Conservation (phyloP, 495 filamentous ascomycete genomes). For the Penicillium bialowiezense region DNA sequence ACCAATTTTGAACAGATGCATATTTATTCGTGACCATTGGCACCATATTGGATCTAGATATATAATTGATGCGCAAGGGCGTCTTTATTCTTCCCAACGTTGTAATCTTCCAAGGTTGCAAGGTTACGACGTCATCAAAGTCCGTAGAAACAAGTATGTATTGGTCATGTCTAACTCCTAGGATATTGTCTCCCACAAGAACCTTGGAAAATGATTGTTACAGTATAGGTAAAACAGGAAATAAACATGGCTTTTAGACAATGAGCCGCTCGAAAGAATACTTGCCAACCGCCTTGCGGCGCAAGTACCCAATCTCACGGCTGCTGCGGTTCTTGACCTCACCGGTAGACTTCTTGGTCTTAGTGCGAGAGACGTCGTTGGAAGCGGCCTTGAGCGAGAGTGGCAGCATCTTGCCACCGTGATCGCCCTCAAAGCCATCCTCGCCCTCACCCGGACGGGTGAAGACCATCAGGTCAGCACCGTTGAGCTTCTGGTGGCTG, state of each 20-base stretch:
- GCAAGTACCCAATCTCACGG: conserved; percentile 69
- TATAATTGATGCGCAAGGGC: not conserved
- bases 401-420: conserved; percentile 49
- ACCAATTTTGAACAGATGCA: no score
- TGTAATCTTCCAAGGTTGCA: no score
- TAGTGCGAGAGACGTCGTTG: conserved; percentile 54
- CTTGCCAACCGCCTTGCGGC: conserved; percentile 67
- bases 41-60: not conserved
- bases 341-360: conserved; percentile 42
- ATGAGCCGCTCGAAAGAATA: conserved; percentile 76
- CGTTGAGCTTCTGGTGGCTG: conserved; percentile 42
- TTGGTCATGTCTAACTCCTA: conserved; percentile 22
- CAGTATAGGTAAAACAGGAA: conserved; percentile 24
- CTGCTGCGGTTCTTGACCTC: conserved; percentile 60
- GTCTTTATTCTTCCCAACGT: no score
- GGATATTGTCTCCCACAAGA: conserved; percentile 18
- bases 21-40: not conserved
- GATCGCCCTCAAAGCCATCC: conserved; percentile 35
- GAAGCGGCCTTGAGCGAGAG: conserved; percentile 68
- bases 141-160: conserved; percentile 1
- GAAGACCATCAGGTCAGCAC: conserved; percentile 41
- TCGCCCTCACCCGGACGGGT: conserved; percentile 29
- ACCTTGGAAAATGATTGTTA: no score
- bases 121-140: not conserved
- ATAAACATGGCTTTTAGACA: conserved; percentile 37